Evolutionary conservation across 2,329 filamentous ascomycete species (phyloP), one percentile per base, ranked within the genome.

Genomic region (Zelopaecilomyces penicillatus): DNA sequence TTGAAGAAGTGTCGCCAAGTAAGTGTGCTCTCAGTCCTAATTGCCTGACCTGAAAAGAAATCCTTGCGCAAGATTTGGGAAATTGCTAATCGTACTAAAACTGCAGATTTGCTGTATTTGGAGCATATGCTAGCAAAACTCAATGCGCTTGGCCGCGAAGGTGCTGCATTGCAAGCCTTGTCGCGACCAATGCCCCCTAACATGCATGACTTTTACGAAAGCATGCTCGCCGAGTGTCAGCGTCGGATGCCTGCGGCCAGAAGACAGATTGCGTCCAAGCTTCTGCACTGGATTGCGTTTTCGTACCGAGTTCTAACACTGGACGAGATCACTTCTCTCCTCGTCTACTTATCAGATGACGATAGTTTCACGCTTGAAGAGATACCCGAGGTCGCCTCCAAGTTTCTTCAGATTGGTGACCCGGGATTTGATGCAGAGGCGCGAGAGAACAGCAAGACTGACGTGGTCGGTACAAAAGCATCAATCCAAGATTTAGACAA

Each of bases 91-190:
- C 6, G 0, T 36, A 7, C 5, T 27, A 36, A 19, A 19, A 19
- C 19, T 19, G 19, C 19, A 64, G 61, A 59, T 26, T 57, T 67
- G 51, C 53, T 66, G 1, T 67, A 66, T 30, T 58, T 59, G 0
- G 58, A 66, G 27, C 61, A 66, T n/a, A 53, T 65, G 28, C 52
- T 68, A 0, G 36, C 48, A 5, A 50, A 59, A 0, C 47, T 66
- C 4, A 54, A 62, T 6, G 46, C 52, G 6, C 50, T 66, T 1
- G 58, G 59, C 1, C 57, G 64, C 0, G 62, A 66, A 41, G 55
- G 57, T 5, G 58, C 60, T 0, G 56, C 64, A 1, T 50, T 65
- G 1, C 53, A 59, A n/a, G 46, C 54, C 2, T 42, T 67, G 0
- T 48, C 56, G 0, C 52, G 56, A 12, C 43, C 52, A 0, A 36